Base-by-base conservation (phyloP, 2,329 filamentous ascomycete genomes). In the Alternaria tenuissima region DNA sequence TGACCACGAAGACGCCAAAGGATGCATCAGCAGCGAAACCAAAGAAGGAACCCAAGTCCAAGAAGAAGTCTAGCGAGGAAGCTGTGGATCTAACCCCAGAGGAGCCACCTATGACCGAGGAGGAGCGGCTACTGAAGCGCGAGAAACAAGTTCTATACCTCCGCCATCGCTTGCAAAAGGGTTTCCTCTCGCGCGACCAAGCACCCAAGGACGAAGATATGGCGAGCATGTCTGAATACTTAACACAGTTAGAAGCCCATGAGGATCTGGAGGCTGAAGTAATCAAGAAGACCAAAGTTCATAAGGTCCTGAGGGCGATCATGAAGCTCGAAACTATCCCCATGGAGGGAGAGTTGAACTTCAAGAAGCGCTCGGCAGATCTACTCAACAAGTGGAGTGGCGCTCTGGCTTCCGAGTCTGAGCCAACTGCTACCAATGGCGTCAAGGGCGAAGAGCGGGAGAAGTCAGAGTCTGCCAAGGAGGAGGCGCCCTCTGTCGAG, bases 221-320 rank as follows among this genome's bases (percentile, higher is more conserved):
- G 91, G 83, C 87, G 63, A 81, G 83, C 48, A 93, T 95, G 89
- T 89, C 89, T 5, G 89, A 91, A 18, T 92, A 89, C 72, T 84
- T 96, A 58, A 86, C 85, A 30, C 92, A 96, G 78, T 87, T 99
- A 6, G 95, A 99, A 81, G 87, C 84, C 7, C 90, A 88, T 84
- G 78, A 87, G 1, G 91, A 96, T 66, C 87, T 98, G 5, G 94
- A 98, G 76, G 92, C 91, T 30, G 88, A 89, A 67, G 95, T 97
- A 70, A 97, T 98, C 72, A 89, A 92, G 65, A 84, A 83, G 14
- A 99, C 95, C 63, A 99, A 98, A 85, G 97, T 99, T 80, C 94
- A 98, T 87, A 99, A 99, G 83, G 94, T 99, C 11, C 86, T 99
- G 58, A 97, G 96, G 82, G 93, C 91, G 5, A 95, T 99, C 67